phyloP scores from a whole-genome alignment of 352 stramenopile genomes.

The Globisporangium irregulare region DNA sequence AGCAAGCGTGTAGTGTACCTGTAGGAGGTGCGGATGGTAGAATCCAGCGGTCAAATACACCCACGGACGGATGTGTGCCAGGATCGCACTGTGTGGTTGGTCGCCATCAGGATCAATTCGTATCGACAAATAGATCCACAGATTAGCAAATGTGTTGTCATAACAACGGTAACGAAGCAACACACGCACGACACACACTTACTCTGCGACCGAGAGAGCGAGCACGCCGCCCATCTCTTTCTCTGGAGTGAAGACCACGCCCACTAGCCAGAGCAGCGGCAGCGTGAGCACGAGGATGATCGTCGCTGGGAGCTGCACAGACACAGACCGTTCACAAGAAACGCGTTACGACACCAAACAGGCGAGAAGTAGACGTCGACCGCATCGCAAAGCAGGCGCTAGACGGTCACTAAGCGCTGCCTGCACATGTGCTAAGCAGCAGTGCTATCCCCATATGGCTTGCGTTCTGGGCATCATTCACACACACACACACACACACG shows the following conservation, averaged over 20 bases:
- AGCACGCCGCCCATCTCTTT: constrained; percentile 68
- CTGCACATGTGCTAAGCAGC: too few species aligned
- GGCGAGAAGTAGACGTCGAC: background rate
- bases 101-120: background rate
- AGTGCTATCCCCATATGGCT: background rate
- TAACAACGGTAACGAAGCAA: background rate
- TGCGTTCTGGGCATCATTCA: background rate
- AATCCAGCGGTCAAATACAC: constrained; percentile 84
- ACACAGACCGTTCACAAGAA: background rate
- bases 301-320: constrained; percentile 62
- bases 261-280: constrained; percentile 68
- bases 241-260: constrained; percentile 65
- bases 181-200: constrained; percentile 17
- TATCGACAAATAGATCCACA: background rate
- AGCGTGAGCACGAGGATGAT: constrained; percentile 59
- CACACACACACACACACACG: background rate
- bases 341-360: background rate
- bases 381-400: background rate
- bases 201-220: constrained; percentile 79
- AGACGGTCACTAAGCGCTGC: background rate
- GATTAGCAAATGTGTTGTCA: background rate
- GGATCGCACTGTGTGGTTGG: constrained; percentile 52
- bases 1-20: constrained; percentile 29
- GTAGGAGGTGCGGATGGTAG: constrained; percentile 76
- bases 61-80: constrained; percentile 84